Evolutionary conservation across 2,329 filamentous ascomycete species (phyloP).

Genomic region (Ilyonectria destructans): DNA sequence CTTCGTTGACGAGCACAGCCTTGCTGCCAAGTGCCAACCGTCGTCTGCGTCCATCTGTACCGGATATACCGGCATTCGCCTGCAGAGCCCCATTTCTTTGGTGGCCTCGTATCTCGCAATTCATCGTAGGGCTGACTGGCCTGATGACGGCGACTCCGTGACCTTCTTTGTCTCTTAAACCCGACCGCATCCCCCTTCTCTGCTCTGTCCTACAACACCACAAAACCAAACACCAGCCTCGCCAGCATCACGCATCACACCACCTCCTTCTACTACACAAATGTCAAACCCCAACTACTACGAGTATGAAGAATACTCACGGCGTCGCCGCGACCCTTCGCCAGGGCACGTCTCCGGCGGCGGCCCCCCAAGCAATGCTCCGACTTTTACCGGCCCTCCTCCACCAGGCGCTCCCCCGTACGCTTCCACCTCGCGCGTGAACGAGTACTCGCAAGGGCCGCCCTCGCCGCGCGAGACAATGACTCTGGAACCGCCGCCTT

Average conservation of each 20-base stretch:
- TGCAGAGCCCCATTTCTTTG: constrained; percentile 26
- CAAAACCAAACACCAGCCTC: background rate
- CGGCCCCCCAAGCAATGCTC: constrained; percentile 33
- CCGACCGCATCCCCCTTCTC: constrained; percentile 10
- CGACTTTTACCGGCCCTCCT: constrained; percentile 33
- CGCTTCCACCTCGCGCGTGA: constrained; percentile 45
- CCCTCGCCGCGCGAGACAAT: constrained; percentile 48
- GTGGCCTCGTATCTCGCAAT: constrained; percentile 11
- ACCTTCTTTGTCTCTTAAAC: constrained; percentile 3
- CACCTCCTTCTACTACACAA: background rate
- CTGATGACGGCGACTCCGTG: constrained; percentile 31
- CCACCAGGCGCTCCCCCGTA: constrained; percentile 39
- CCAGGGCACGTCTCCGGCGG: constrained; percentile 53
- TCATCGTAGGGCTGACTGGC: constrained; percentile 30
- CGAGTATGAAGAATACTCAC: constrained; percentile 49
- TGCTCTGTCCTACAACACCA: background rate
- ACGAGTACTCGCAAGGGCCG: constrained; percentile 43
- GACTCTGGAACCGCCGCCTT: constrained; percentile 50
- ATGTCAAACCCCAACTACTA: constrained; percentile 50
- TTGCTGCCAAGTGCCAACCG: constrained; percentile 9
- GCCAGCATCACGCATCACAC: constrained; percentile 2
- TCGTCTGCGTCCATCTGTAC: background rate
- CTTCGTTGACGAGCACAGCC: constrained; percentile 19
- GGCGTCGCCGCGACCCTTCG: constrained; percentile 51
- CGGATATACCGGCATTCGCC: constrained; percentile 27